phyloP scores from a whole-genome alignment of 306 rosid species.

The Fragaria ananassa region DNA sequence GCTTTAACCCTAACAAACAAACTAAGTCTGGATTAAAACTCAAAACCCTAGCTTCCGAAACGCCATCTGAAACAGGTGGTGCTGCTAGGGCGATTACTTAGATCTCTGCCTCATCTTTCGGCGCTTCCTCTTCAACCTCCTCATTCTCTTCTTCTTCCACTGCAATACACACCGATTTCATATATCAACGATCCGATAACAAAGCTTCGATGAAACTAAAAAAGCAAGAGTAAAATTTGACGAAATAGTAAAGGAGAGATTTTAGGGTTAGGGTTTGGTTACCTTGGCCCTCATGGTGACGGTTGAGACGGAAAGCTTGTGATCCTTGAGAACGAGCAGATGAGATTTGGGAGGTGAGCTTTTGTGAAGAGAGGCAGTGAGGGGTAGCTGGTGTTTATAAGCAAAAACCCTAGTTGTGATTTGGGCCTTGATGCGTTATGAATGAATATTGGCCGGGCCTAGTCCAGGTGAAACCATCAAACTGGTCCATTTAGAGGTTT shows the following conservation, averaged over 20 bases:
- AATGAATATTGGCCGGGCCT: neutral
- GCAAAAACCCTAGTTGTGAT: conserved; percentile 14
- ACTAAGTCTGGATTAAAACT: conserved; percentile 2
- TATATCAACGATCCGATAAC: neutral
- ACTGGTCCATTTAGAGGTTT: neutral
- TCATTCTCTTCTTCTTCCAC: conserved; percentile 60
- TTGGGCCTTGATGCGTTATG: neutral
- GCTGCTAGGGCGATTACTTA: conserved; percentile 23
- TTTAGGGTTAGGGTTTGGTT: neutral
- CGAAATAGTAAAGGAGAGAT: neutral
- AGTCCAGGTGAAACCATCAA: neutral
- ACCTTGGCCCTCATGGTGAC: conserved; percentile 23
- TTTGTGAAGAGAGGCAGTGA: neutral
- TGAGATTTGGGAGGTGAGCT: neutral
- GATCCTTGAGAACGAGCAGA: neutral
- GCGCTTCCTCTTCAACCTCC: conserved; percentile 52
- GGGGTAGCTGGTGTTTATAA: neutral
- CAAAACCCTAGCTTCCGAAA: conserved; percentile 12
- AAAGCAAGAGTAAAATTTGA: neutral
- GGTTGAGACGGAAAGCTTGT: conserved; percentile 10
- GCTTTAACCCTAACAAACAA: conserved; percentile 7
- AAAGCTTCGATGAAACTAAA: neutral
- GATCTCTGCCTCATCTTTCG: conserved; percentile 63
- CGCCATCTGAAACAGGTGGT: conserved; percentile 9
- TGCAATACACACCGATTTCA: neutral